These are phyloP conservation scores for Ceratocystis huliohia DNA, from an alignment of 2,329 filamentous ascomycete genomes.

Conservation along the genomic window DNA sequence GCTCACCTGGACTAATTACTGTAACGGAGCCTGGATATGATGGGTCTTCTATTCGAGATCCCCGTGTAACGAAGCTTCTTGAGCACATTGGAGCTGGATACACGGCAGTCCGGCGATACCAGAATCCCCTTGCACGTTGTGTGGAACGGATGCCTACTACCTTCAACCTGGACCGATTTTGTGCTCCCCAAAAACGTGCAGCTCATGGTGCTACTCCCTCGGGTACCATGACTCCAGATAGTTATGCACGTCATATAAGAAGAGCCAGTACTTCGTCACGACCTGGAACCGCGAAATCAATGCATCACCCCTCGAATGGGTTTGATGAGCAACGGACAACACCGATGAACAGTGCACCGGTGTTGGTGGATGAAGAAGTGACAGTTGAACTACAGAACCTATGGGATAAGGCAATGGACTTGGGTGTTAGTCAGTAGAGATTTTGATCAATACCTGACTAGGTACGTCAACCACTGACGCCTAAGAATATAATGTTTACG, in stretches of 20 bases:
- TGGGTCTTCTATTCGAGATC: slow-evolving; percentile 40
- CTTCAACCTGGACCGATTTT: not conserved
- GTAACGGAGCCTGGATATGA: slow-evolving; percentile 42
- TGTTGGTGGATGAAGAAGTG: slow-evolving; percentile 39
- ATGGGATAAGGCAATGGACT: slow-evolving; percentile 49
- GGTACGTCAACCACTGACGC: not conserved
- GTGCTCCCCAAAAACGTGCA: slow-evolving; percentile 1
- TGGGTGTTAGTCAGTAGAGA: slow-evolving; percentile 41
- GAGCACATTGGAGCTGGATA: slow-evolving; percentile 62
- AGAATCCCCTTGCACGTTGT: slow-evolving; percentile 56
- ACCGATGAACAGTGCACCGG: slow-evolving; percentile 5
- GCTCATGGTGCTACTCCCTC: not conserved
- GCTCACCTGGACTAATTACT: slow-evolving; percentile 37
- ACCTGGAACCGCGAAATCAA: slow-evolving; percentile 26
- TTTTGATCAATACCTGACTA: not conserved
- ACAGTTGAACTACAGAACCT: slow-evolving; percentile 42
- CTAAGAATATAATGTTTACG: not conserved
- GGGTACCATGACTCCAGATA: not conserved
- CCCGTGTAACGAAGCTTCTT: slow-evolving; percentile 50
- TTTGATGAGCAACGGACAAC: slow-evolving; percentile 10
- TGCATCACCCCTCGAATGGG: slow-evolving; percentile 27
- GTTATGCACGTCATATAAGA: not conserved
- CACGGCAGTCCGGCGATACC: slow-evolving; percentile 58
- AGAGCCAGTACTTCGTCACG: slow-evolving; percentile 27
- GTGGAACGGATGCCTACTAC: slow-evolving; percentile 32